Evolutionary conservation across 371 early-diverging fungal species (phyloP), one percentile per base, ranked within the genome.

Genomic region (Syncephalastrum racemosum): DNA sequence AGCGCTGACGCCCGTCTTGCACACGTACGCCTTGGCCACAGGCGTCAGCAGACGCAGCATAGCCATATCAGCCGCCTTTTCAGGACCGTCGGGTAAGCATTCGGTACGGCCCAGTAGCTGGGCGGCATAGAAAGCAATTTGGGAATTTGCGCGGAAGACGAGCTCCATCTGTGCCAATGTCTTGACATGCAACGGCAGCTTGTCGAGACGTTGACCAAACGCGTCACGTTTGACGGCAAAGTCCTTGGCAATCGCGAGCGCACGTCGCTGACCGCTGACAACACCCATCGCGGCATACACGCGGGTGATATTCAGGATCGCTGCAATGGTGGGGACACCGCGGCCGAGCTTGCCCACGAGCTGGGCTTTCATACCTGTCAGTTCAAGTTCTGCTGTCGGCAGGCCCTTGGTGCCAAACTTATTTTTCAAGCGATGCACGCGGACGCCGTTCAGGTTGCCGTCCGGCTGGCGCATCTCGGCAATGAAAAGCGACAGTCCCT

Each of bases 351-450:
- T 59, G 14, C 90, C 90, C 63, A 86, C 77, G 59, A 83, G 56
- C 25, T 68, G 59, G n/a, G 79, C 90, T 24, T 79, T 55, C 79
- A 86, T 81, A 13, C 77, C 78, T 22, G 59, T 59, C 27, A 88
- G 56, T 57, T 83, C 77, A 36, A 88, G 69, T 53, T 90, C 90
- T 8, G 90, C 90, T n/a, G 90, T 90, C 12, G 88, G 88, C 24
- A 90, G 64, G 16, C 82, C 80, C 43, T 82, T 83, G 22, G 88
- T 88, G 4, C 87, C 87, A 43, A 78, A 77, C 64, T 87, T 88
- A 56, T 88, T 75, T 63, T 88, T 88, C 40, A 87, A 56, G 1
- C 87, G 78, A 39, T 83, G 83, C 19, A 87, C 80, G 20, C 79
- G 67, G 24, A 86, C 80, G 8, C 84, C 84, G 43, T 87, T 85